These are phyloP conservation scores for Ascochyta pisi DNA, from an alignment of 2,329 filamentous ascomycete species.

Conservation along the genomic window DNA sequence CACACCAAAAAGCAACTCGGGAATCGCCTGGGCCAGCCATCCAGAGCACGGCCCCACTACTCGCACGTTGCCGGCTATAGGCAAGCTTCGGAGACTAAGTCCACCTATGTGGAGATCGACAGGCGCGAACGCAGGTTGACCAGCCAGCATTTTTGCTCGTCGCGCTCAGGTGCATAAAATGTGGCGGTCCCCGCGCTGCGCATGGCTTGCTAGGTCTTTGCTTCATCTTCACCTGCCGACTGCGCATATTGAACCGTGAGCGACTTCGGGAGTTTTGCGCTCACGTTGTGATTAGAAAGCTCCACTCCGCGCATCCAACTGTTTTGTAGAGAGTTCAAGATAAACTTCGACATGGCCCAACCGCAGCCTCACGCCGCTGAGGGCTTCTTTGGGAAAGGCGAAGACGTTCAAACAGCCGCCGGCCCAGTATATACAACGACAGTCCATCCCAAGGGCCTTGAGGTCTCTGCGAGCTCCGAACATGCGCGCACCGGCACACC, in stretches of 20 bases:
- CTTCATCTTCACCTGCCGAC: constrained; percentile 12
- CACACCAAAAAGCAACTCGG: constrained; percentile 30
- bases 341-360: constrained; percentile 14
- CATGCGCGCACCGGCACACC: constrained; percentile 30
- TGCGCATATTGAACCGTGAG: constrained; percentile 36
- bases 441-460: constrained; percentile 32
- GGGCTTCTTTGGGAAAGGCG: constrained; percentile 16
- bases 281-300: constrained; percentile 46
- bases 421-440: constrained; percentile 26
- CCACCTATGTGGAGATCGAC: constrained; percentile 33
- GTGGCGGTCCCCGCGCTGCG: constrained; percentile 26
- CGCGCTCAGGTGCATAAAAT: constrained; percentile 28
- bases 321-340: background rate
- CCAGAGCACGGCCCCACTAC: constrained; percentile 24
- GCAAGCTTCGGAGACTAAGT: constrained; percentile 29
- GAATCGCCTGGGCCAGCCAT: constrained; percentile 32
- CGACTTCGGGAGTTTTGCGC: constrained; percentile 54
- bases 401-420: constrained; percentile 9
- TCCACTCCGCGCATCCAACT: constrained; percentile 25
- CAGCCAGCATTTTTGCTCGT: constrained; percentile 32
- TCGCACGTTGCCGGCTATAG: constrained; percentile 16
- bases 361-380: constrained; percentile 29
- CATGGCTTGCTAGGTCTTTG: constrained; percentile 1
- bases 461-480: constrained; percentile 33
- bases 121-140: constrained; percentile 24